Base-by-base conservation (phyloP, 352 stramenopile genomes). In the Globisporangium acanthophoron region DNA sequence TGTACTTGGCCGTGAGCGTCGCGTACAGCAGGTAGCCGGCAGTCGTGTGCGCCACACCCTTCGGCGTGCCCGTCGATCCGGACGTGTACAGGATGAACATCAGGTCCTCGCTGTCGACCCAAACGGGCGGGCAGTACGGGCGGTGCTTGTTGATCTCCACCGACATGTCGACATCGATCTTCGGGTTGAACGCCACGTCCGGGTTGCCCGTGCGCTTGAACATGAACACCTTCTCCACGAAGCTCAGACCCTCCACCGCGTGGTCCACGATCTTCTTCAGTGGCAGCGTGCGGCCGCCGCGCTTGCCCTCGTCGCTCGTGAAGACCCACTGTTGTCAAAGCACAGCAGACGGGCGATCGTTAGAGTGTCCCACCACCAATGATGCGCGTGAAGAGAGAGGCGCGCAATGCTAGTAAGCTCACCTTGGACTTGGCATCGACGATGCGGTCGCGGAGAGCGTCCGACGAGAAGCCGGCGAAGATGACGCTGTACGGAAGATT, bases 41-140 rank as follows among this genome's bases (percentile, higher is more conserved):
- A 5, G 91, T 98, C 6, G 92, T 97, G 66, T 98, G 97, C 2
- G 97, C 83, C 18, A 99, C 81, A 46, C 97, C 96, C 88, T 98
- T 97, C 27, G 92, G 96, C 58, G 92, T 88, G 40, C 97, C 97
- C 1, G 97, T 99, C 7, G 91, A 98, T 33, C 97, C 97, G 7
- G 87, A 98, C 31, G 97, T 99, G 76, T 99, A 99, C 46, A 99
- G 73, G 63, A 99, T 97, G 69, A 98, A 99, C 53, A 98, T 82
- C 37, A 96, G 69, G 66, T 99, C 96, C 69, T 99, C 96, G 6
- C 90, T 86, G 73, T 98, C 96, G 92, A 99, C 98, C 64, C 76
- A 85, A 70, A 98, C 96, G 8, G 91, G 88, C 5, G 96, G 74
- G 73, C 96, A 99, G 70, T 98, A 99, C 12, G 96, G 93, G 20